phyloP scores from a whole-genome alignment of 2,329 filamentous ascomycete genomes.

The Monilinia laxa region DNA sequence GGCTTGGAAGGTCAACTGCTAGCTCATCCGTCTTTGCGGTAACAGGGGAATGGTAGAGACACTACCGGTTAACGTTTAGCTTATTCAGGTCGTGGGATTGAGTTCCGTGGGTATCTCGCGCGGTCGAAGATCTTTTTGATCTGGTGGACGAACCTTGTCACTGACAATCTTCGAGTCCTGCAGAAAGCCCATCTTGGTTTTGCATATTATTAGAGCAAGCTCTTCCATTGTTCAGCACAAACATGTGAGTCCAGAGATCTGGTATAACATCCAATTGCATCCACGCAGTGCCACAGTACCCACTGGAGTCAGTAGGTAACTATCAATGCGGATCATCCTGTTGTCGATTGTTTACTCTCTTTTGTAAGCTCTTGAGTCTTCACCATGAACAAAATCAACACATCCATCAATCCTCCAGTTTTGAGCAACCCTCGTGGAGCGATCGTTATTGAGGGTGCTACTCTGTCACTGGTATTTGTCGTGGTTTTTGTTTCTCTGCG shows the following conservation, averaged over 20 bases:
- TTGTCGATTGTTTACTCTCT: conserved; percentile 5
- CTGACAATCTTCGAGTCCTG: background rate
- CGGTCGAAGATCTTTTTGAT: background rate
- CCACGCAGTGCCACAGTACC: background rate
- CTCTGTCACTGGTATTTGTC: conserved; percentile 17
- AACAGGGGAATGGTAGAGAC: background rate
- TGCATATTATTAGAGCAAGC: background rate
- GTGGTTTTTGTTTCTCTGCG: conserved; percentile 23
- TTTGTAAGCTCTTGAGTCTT: background rate
- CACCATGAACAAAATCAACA: conserved; percentile 11
- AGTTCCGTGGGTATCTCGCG: background rate
- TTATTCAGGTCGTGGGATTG: background rate
- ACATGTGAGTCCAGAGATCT: background rate
- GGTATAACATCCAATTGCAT: conserved; percentile 6
- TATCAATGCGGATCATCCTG: conserved; percentile 1
- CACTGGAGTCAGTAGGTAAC: background rate
- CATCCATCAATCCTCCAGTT: conserved; percentile 20
- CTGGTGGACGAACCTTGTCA: conserved; percentile 1
- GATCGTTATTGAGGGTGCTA: conserved; percentile 14
- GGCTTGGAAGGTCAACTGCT: background rate
- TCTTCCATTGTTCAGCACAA: no score
- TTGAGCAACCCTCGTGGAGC: conserved; percentile 21
- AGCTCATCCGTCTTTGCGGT: background rate
- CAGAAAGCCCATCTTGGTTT: background rate
- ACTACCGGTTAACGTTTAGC: background rate